phyloP scores from a whole-genome alignment of 495 filamentous ascomycete species.

The Podospora conica region DNA sequence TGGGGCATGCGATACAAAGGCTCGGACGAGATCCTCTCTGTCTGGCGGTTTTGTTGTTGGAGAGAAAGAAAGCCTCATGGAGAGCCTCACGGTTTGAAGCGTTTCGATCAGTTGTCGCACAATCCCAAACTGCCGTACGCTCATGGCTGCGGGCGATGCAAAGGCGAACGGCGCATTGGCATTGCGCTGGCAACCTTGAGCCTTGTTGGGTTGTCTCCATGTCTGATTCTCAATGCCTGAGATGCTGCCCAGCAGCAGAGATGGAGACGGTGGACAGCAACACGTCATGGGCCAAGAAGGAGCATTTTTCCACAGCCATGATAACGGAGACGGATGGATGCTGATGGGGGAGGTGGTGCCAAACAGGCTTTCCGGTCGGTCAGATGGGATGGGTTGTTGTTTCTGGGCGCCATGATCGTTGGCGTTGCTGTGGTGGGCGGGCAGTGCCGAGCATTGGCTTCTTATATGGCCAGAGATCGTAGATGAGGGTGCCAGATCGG shows the following conservation, averaged over 20 bases:
- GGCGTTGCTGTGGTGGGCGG: no score
- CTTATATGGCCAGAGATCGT: neutral
- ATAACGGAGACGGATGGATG: neutral
- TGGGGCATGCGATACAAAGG: no score
- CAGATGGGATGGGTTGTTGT: neutral
- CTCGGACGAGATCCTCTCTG: no score
- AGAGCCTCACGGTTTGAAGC: neutral
- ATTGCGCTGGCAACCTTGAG: neutral
- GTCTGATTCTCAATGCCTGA: neutral
- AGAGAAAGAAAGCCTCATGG: conserved; percentile 2
- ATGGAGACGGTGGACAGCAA: neutral
- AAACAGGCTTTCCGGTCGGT: neutral
- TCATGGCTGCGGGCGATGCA: conserved; percentile 10
- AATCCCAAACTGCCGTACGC: neutral
- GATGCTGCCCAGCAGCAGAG: neutral
- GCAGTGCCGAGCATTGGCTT: neutral
- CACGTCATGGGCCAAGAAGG: neutral
- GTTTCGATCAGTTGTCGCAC: neutral
- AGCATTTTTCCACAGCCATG: neutral
- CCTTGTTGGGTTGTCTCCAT: neutral
- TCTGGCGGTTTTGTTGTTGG: neutral
- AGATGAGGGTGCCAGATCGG: neutral
- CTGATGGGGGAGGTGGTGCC: neutral
- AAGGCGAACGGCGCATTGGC: neutral
- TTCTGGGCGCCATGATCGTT: neutral